phyloP scores from a whole-genome alignment of 768 basidiomycete genomes.

The Xanthoconium purpureum region DNA sequence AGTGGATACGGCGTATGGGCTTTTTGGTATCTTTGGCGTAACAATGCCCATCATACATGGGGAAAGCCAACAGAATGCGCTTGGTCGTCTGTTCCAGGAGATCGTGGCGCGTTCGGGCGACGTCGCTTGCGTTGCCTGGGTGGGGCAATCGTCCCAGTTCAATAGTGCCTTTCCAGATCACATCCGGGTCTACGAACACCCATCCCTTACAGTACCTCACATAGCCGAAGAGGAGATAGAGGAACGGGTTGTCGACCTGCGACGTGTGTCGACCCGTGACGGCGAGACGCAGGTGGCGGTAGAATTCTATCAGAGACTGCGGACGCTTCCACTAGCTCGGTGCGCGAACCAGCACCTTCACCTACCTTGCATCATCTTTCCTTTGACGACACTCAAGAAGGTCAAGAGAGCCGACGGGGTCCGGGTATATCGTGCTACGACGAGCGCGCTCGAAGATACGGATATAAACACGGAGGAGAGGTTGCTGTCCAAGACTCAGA shows the following conservation, averaged over 20 bases:
- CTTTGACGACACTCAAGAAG: slow-evolving; percentile 2
- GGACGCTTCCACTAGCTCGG: neutral
- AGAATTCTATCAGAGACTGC: slow-evolving; percentile 7
- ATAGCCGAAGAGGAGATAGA: slow-evolving; percentile 9
- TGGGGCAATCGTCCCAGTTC: slow-evolving; percentile 17
- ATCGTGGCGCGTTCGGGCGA: slow-evolving; percentile 21
- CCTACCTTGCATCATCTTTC: slow-evolving; percentile 22
- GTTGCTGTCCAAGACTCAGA: neutral
- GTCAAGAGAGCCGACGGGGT: neutral
- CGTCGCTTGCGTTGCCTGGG: slow-evolving; percentile 20
- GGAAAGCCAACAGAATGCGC: slow-evolving; percentile 15
- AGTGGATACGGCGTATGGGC: slow-evolving; percentile 21
- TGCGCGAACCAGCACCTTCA: slow-evolving; percentile 8
- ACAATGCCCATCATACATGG: slow-evolving; percentile 15
- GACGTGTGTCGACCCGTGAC: neutral
- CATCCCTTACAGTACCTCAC: neutral
- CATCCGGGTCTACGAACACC: slow-evolving; percentile 12
- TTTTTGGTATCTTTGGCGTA: slow-evolving; percentile 22
- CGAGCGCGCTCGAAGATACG: slow-evolving; percentile 10
- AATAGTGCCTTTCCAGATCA: slow-evolving; percentile 21
- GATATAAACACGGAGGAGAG: slow-evolving; percentile 6
- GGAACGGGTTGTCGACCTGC: neutral
- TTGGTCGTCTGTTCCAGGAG: slow-evolving; percentile 19
- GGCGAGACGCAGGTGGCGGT: neutral
- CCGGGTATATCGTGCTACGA: slow-evolving; percentile 5